phyloP scores from a whole-genome alignment of 129 eudicot genomes.

The Heracleum sosnowskyi region DNA sequence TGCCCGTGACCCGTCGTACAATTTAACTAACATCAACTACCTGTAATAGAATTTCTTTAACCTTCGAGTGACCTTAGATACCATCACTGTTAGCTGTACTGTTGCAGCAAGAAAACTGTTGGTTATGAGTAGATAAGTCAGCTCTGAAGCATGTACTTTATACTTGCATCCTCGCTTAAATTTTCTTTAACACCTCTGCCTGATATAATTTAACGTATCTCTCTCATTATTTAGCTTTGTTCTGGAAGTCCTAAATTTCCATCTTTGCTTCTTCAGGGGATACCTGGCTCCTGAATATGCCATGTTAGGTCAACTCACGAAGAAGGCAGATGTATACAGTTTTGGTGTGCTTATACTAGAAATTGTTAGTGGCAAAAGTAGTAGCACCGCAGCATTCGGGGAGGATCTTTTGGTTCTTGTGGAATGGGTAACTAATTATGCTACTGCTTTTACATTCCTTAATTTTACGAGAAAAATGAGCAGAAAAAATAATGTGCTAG shows the following conservation, averaged over 20 bases:
- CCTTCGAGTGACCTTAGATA: not conserved
- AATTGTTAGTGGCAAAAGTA: constrained; percentile 66
- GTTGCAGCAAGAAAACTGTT: not conserved
- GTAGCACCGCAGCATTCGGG: constrained; percentile 52
- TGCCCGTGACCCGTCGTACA: no score
- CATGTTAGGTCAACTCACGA: constrained; percentile 62
- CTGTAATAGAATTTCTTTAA: not conserved
- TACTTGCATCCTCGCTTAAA: not conserved
- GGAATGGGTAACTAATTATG: constrained; percentile 53
- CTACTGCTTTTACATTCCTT: not conserved
- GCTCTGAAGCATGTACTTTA: not conserved
- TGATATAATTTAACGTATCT: not conserved
- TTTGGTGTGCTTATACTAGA: constrained; percentile 82
- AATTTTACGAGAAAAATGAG: not conserved
- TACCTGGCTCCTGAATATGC: constrained; percentile 85
- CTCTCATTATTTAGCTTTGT: not conserved
- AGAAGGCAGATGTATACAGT: constrained; percentile 79
- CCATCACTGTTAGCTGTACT: not conserved
- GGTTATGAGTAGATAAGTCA: not conserved
- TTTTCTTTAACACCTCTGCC: not conserved
- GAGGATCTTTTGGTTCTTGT: constrained; percentile 52
- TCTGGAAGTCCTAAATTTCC: not conserved
- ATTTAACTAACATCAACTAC: not conserved
- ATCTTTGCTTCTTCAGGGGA: constrained; percentile 38
- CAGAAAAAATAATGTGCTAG: not conserved